Percentiles rank a stretch among this genome's conserved stretches.
Evolutionary conservation across 1,284 basidiomycete species (phyloP).

Genomic region (Trichosporon faecale): DNA sequence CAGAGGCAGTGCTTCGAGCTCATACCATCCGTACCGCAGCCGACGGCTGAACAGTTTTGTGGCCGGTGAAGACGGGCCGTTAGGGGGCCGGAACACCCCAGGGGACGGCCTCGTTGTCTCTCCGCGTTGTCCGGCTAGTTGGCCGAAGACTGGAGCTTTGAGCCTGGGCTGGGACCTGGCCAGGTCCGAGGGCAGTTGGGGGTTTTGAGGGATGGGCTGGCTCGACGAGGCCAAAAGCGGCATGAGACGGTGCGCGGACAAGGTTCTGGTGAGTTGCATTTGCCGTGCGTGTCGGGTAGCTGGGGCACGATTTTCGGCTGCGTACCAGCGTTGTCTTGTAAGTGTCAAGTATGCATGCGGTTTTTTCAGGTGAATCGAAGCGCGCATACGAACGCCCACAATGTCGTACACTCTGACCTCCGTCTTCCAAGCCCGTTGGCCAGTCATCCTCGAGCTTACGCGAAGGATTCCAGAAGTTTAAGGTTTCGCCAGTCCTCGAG

Average conservation of each 20-base stretch:
- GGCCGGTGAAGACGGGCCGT: neutral
- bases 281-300: neutral
- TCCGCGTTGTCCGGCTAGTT: neutral
- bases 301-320: neutral
- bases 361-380: neutral
- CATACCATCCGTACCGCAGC: neutral
- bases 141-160: neutral
- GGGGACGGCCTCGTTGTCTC: no score
- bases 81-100: neutral
- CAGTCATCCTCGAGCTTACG: neutral
- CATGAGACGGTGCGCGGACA: neutral
- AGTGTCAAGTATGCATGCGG: neutral
- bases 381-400: neutral
- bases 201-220: neutral
- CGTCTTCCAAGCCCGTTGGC: neutral
- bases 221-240: neutral
- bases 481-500: neutral
- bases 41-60: no score
- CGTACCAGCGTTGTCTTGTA: neutral
- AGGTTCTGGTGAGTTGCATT: neutral
- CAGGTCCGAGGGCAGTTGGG: neutral
- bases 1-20: neutral
- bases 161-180: neutral
- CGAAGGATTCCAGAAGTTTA: neutral
- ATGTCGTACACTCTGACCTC: neutral